These are phyloP conservation scores for Ascocoryne sarcoides DNA, from an alignment of 2,329 filamentous ascomycete genomes.

Conservation along the genomic window DNA sequence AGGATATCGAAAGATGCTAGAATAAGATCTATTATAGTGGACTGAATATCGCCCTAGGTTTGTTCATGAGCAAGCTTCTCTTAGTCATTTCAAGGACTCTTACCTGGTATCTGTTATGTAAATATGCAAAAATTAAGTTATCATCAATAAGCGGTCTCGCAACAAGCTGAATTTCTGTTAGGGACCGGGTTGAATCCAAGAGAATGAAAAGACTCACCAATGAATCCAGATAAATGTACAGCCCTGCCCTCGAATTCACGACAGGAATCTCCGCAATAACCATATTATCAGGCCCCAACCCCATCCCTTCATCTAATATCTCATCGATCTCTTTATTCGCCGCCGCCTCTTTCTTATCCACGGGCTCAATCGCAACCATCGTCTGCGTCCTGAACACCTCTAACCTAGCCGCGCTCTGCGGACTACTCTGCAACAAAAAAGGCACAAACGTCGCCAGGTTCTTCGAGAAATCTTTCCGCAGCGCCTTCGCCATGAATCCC, in stretches of 20 bases:
- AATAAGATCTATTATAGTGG: constrained; percentile 72
- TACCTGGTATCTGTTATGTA: constrained; percentile 79
- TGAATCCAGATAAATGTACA: constrained; percentile 80
- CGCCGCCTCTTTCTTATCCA: constrained; percentile 38
- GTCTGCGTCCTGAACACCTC: constrained; percentile 51
- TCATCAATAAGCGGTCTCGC: constrained; percentile 81
- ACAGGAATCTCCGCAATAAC: constrained; percentile 57
- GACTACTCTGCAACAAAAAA: constrained; percentile 47
- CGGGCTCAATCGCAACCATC: constrained; percentile 45
- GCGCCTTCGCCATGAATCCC: constrained; percentile 43
- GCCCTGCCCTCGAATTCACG: constrained; percentile 67
- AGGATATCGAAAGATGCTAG: constrained; percentile 84
- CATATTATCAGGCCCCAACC: constrained; percentile 33
- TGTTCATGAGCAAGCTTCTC: constrained; percentile 23
- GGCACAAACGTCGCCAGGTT: constrained; percentile 46
- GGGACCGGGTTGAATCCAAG: constrained; percentile 25
- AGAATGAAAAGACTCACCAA: constrained; percentile 45
- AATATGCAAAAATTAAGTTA: constrained; percentile 63
- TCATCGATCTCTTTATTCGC: constrained; percentile 46
- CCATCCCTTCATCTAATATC: constrained; percentile 47
- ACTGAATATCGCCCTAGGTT: constrained; percentile 62
- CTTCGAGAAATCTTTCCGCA: constrained; percentile 34
- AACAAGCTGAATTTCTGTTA: constrained; percentile 50
- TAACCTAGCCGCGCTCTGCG: constrained; percentile 39
- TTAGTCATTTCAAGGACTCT: constrained; percentile 10